These are phyloP conservation scores for Cystobasidiaceae sp. DNA, from an alignment of 1,284 basidiomycete genomes.

Conservation along the genomic window DNA sequence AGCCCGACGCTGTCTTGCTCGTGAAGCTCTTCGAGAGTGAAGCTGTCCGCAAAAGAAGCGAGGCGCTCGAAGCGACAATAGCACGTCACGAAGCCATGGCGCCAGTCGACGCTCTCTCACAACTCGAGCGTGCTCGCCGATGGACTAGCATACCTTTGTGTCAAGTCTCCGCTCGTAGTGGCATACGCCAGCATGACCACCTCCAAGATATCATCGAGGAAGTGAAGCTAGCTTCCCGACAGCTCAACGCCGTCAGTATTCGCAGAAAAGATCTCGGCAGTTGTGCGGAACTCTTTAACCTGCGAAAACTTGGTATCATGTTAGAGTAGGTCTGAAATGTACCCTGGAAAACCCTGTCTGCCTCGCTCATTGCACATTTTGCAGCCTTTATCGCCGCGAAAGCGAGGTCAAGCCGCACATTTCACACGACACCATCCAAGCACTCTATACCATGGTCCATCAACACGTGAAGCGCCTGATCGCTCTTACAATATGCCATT, in stretches of 20 bases:
- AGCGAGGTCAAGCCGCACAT: background rate
- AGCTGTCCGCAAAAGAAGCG: background rate
- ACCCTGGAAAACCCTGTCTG: background rate
- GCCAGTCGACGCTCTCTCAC: background rate
- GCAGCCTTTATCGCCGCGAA: background rate
- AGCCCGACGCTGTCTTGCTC: background rate
- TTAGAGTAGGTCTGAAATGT: conserved; percentile 4
- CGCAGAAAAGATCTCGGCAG: background rate
- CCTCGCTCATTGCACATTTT: background rate
- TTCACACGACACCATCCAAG: no score
- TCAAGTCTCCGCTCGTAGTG: background rate
- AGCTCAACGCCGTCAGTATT: background rate
- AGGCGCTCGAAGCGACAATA: background rate
- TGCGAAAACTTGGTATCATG: conserved; percentile 3
- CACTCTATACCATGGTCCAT: no score
- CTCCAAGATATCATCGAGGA: conserved; percentile 2
- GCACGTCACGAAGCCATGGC: background rate
- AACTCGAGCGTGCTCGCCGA: background rate
- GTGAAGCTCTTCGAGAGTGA: no score
- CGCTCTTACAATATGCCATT: no score
- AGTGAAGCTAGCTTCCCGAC: conserved; percentile 1
- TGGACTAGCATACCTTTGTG: conserved; percentile 7
- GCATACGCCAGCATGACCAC: background rate
- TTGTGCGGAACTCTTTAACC: background rate
- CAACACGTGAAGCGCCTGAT: no score